Percentiles rank a stretch among this genome's conserved stretches.
phyloP scores from a whole-genome alignment of 208 protist genomes.

The Acanthamoeba triangularis region DNA sequence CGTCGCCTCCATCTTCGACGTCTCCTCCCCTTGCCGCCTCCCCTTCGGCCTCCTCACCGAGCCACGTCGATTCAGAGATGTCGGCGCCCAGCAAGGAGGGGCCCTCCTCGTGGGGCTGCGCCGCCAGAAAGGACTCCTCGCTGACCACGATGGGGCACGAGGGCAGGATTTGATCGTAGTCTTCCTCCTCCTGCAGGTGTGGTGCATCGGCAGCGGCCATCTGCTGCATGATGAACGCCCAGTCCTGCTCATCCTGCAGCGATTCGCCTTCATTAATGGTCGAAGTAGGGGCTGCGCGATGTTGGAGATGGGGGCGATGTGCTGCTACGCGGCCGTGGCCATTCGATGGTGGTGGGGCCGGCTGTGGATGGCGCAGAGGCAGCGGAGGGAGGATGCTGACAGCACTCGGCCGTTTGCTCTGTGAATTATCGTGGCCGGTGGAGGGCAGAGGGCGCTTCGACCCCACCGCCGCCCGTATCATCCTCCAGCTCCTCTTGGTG shows the following conservation, averaged over 20 bases:
- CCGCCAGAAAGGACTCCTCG: neutral
- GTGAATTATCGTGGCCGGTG: neutral
- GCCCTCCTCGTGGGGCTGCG: neutral
- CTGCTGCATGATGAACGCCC: neutral
- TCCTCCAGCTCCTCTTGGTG: too few species aligned
- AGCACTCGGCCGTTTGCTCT: neutral
- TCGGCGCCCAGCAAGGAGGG: neutral
- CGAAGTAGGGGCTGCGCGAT: neutral
- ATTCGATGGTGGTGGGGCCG: neutral
- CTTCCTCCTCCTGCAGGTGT: neutral
- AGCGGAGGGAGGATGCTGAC: neutral
- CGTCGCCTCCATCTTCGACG: neutral
- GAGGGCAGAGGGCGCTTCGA: neutral
- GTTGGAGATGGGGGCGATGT: neutral
- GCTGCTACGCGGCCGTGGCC: neutral
- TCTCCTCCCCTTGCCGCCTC: too few species aligned
- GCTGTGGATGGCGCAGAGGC: neutral
- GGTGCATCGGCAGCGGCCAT: neutral
- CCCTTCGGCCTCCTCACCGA: neutral
- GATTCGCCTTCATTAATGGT: neutral
- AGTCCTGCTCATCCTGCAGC: neutral
- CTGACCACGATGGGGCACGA: neutral
- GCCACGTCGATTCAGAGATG: conserved; percentile 28
- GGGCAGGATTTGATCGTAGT: neutral
- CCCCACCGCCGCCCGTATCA: neutral